Conservation (phyloP, 2,329 filamentous ascomycete genomes). For the Ustulina deusta region DNA sequence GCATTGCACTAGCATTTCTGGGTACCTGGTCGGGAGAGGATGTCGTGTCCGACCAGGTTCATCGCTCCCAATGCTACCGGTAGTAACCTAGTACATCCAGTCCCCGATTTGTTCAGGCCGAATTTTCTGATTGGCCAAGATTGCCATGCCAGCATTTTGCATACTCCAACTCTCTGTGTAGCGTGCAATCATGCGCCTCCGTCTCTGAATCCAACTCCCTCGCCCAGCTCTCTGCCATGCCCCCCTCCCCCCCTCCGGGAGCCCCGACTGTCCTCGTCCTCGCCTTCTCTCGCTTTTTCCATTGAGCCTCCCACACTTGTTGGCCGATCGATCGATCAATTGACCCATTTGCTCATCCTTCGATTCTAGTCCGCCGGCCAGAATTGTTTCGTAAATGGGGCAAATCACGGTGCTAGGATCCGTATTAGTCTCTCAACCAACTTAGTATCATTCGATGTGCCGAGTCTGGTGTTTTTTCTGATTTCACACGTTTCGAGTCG, state of each 20-base stretch:
- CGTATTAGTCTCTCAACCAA: conserved; percentile 40
- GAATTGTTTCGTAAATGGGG: background rate
- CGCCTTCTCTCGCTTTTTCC: conserved; percentile 46
- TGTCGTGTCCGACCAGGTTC: conserved; percentile 25
- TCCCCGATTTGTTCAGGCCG: conserved; percentile 39
- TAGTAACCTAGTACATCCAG: conserved; percentile 2
- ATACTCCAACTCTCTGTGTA: conserved; percentile 40
- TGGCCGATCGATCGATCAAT: conserved; percentile 44
- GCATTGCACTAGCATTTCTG: background rate
- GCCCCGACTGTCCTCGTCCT: conserved; percentile 42
- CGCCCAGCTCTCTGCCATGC: conserved; percentile 44
- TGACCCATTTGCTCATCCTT: conserved; percentile 46
- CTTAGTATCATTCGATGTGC: conserved; percentile 25
- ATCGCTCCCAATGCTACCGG: conserved; percentile 2
- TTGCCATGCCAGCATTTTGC: conserved; percentile 25
- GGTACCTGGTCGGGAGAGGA: background rate
- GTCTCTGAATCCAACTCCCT: conserved; percentile 42
- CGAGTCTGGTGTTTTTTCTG: conserved; percentile 30
- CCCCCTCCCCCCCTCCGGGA: conserved; percentile 39
- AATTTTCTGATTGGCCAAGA: conserved; percentile 59
- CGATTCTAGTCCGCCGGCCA: conserved; percentile 15
- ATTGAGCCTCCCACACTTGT: conserved; percentile 43
- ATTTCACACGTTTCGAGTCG: conserved; percentile 40
- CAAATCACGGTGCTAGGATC: conserved; percentile 27
- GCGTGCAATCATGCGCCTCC: conserved; percentile 45